phyloP scores from a whole-genome alignment of 441 rosid genomes.

The Adansonia gregorii region DNA sequence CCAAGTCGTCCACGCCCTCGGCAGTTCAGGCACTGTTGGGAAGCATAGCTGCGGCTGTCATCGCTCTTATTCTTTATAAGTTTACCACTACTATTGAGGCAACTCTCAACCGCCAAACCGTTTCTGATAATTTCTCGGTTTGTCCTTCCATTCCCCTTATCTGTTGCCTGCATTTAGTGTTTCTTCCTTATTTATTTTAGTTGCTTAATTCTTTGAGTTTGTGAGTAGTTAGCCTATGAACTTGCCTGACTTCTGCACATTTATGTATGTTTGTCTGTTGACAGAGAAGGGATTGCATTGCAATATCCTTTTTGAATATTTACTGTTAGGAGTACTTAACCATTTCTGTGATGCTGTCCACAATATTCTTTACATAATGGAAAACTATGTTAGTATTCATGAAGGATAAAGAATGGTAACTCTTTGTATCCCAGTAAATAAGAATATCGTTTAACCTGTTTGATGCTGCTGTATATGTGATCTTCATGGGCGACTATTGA shows the following conservation, averaged over 20 bases:
- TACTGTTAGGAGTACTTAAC: background rate
- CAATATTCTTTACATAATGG: background rate
- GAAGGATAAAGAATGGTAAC: background rate
- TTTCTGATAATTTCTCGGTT: constrained; percentile 85
- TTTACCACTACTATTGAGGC: constrained; percentile 76
- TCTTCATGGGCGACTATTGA: background rate
- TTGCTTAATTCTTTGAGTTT: constrained; percentile 1
- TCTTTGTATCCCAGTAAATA: background rate
- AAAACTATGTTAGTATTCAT: background rate
- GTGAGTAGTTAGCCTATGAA: background rate
- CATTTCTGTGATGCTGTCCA: background rate
- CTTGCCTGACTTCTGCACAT: background rate
- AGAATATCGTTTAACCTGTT: background rate
- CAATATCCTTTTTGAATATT: background rate
- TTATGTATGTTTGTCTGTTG: background rate
- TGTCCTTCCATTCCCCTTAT: constrained; percentile 17
- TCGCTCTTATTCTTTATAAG: constrained; percentile 82
- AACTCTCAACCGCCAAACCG: constrained; percentile 68
- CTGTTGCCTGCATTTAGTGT: background rate
- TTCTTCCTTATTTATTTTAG: background rate
- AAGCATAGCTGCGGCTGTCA: constrained; percentile 72
- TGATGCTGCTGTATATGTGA: background rate
- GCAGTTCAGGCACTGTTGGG: constrained; percentile 78
- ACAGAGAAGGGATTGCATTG: background rate
- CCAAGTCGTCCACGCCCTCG: constrained; percentile 59